Base-by-base conservation (phyloP, 2,329 filamentous ascomycete genomes). In the Cladosporium colombiae region DNA sequence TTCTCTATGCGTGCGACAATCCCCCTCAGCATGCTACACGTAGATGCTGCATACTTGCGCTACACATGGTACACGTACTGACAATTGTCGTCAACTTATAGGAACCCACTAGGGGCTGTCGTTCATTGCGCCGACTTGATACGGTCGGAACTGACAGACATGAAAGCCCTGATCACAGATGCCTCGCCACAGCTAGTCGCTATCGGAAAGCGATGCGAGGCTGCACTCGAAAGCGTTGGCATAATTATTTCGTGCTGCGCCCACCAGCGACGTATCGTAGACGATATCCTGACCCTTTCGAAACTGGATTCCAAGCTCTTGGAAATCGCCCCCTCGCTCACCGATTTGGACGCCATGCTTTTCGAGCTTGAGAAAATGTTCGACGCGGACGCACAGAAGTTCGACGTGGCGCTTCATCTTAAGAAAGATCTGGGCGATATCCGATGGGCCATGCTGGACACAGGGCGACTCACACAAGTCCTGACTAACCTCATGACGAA, bases 51-150 rank as follows among this genome's bases (percentile, higher is more conserved):
- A 6, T 13, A 16, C 21, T 27, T 55, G 7, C 2, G n/a, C 8
- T 29, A 21, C 5, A 62, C 74, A 76, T 53, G 13, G 50, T 31
- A n/a, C 5, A 56, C 16, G 14, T 33, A 14, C 52, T 56, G 52
- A 56, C 7, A 6, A 5, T n/a, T 6, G 6, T n/a, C 18, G 18
- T 33, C 29, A 33, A 33, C 21, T 35, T 13, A 56, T 18, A 70
- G 75, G 1, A 78, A 78, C 37, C 76, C 76, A 0, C 70, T 78
- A 5, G 74, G 69, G 3, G 74, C 75, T 10, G 77, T 82, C 1
- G 65, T 81, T 25, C 80, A 81, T 68, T 74, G 79, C 37, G 77
- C 79, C 1, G 80, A 82, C 67, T 78, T 81, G 64, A 78, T 81
- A 10, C 77, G 76, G 37, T 72, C 74, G 18, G 71, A 72, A 7